These are phyloP conservation scores for Boletus coccyginus DNA, from an alignment of 768 basidiomycete genomes.

Conservation along the genomic window DNA sequence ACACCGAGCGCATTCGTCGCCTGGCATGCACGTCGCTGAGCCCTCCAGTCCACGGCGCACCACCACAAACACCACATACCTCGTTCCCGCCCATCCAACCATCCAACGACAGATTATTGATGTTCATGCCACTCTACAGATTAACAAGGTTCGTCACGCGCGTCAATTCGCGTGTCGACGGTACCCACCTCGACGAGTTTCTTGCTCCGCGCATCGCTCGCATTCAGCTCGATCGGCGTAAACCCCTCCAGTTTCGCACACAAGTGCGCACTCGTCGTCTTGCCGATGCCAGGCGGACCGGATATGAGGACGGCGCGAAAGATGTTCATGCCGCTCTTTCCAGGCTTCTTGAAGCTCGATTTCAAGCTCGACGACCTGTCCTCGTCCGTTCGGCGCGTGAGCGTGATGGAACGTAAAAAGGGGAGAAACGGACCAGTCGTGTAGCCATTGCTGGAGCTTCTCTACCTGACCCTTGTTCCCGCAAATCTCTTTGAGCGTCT, in stretches of 20 bases:
- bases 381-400: not conserved
- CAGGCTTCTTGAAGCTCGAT: conserved; percentile 87
- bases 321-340: conserved; percentile 83
- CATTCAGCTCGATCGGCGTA: conserved; percentile 93
- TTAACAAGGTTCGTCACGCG: not conserved
- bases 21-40: conserved; percentile 27
- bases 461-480: conserved; percentile 94
- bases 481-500: conserved; percentile 83
- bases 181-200: conserved; percentile 82
- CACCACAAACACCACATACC: conserved; percentile 40
- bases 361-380: conserved; percentile 74
- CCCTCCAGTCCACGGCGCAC: not conserved
- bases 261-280: conserved; percentile 94
- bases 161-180: no score
- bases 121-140: conserved; percentile 78
- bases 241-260: conserved; percentile 89
- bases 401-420: not conserved
- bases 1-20: conserved; percentile 68
- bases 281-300: conserved; percentile 95
- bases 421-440: conserved; percentile 64
- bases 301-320: conserved; percentile 88
- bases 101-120: conserved; percentile 85
- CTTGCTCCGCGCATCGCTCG: conserved; percentile 93
- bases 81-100: conserved; percentile 69
- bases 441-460: conserved; percentile 83